These are phyloP conservation scores for Sporisorium iseilematis-ciliati DNA, from an alignment of 1,284 basidiomycete genomes.

Conservation along the genomic window DNA sequence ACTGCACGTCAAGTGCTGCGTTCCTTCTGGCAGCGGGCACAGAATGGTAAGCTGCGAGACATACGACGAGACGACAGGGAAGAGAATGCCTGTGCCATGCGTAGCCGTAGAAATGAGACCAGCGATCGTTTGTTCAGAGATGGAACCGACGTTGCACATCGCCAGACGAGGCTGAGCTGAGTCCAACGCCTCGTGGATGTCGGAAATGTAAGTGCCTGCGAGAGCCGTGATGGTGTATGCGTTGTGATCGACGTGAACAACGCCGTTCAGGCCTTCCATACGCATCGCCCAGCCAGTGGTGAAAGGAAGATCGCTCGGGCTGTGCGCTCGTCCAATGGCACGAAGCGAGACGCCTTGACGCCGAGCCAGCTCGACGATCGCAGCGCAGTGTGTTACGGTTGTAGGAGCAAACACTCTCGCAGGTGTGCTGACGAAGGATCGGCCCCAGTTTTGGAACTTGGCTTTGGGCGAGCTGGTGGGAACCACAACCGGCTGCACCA, in stretches of 20 bases:
- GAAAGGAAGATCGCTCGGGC: slow-evolving; percentile 82
- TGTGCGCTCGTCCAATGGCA: slow-evolving; percentile 90
- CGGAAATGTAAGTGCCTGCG: slow-evolving; percentile 69
- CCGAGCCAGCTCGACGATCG: slow-evolving; percentile 85
- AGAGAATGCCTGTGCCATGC: slow-evolving; percentile 87
- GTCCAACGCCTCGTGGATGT: slow-evolving; percentile 73
- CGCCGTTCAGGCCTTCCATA: slow-evolving; percentile 64
- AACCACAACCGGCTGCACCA: slow-evolving; percentile 32
- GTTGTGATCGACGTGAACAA: slow-evolving; percentile 44
- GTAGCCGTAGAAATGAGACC: slow-evolving; percentile 94
- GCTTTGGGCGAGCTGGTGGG: slow-evolving; percentile 41
- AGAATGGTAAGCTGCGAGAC: slow-evolving; percentile 82
- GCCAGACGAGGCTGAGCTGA: slow-evolving; percentile 77
- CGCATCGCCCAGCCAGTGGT: slow-evolving; percentile 67
- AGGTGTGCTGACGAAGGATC: slow-evolving; percentile 72
- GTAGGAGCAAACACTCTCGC: slow-evolving; percentile 80
- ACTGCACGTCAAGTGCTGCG: slow-evolving; percentile 78
- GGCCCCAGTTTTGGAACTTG: slow-evolving; percentile 73
- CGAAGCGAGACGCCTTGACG: slow-evolving; percentile 80
- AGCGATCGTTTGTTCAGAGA: slow-evolving; percentile 95
- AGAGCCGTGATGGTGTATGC: slow-evolving; percentile 54
- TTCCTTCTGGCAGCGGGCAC: slow-evolving; percentile 71
- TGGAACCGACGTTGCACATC: slow-evolving; percentile 92
- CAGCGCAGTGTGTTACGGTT: slow-evolving; percentile 79
- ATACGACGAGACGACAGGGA: slow-evolving; percentile 84